Evolutionary conservation across 148 eudicot genomes (phyloP), one percentile per base, ranked within the genome.

Genomic region (Vaccinium corymbosum): DNA sequence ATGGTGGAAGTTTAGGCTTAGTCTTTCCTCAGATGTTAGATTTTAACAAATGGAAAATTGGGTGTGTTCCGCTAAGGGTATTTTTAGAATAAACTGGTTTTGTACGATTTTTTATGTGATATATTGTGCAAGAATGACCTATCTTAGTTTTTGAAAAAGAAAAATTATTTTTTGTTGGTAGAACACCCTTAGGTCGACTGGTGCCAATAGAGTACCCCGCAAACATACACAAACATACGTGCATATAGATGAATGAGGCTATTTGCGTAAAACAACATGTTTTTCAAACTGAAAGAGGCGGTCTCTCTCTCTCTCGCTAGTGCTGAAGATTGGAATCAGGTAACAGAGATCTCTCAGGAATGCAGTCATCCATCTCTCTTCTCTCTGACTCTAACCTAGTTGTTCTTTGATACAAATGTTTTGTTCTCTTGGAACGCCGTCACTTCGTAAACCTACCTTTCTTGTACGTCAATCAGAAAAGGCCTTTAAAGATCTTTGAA

Each of bases 251-350:
- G 4, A 1, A 76, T 15, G 51, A 57, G 82, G 82, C 46, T 56
- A 55, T 56, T 56, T 80, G 62, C 51, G 82, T 80, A 57, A 80
- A 80, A 57, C 15, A 64, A 35, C 51, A 1, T 38, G 80, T 57
- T 56, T 35, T 83, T 83, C 72, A 83, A 83, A 83, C n/a, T 75
- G 80, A 55, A 83, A 56, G 78, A 48, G 66, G 85, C 29, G 68
- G 82, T 17, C 29, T 14, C 13, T 10, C 32, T 25, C 59, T 22
- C 25, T n/a, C 29, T 80, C 51, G 17, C 70, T 79, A 15, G 25
- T 51, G 59, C 59, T 22, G 29, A 38, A 80, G 27, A 80, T 59
- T 46, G 55, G 55, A 19, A 7, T 16, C 57, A 66, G 46, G 42
- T 25, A 25, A 50, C 29, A 10, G 32, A 14, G 27, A 73, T 17